phyloP scores from a whole-genome alignment of 495 filamentous ascomycete species.

The Neurospora africana region DNA sequence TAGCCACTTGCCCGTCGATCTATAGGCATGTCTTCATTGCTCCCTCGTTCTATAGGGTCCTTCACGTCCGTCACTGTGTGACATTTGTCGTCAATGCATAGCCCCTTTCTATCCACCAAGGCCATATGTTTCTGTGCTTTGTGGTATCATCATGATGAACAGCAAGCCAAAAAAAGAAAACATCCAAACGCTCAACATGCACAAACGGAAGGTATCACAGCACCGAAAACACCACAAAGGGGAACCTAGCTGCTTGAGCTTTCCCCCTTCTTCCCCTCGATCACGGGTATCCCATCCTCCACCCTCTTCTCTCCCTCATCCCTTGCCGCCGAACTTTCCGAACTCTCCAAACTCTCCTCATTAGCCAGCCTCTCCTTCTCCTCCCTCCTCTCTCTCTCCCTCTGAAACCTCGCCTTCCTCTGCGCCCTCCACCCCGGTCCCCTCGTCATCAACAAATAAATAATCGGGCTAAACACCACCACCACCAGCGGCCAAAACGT shows the following conservation, averaged over 20 bases:
- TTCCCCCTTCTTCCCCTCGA: neutral
- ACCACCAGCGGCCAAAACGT: constrained; percentile 34
- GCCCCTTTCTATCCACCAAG: neutral
- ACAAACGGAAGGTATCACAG: neutral
- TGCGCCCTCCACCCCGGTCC: constrained; percentile 35
- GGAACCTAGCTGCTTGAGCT: neutral
- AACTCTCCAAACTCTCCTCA: neutral
- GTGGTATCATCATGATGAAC: neutral
- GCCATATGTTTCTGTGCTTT: neutral
- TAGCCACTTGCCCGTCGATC: neutral
- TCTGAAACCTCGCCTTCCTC: constrained; percentile 18
- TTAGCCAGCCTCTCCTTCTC: neutral
- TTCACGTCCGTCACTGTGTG: neutral
- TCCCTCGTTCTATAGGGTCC: neutral
- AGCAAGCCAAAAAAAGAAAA: neutral
- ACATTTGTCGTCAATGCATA: neutral
- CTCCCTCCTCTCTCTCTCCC: constrained; percentile 16
- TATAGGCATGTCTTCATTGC: neutral
- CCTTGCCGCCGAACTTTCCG: neutral
- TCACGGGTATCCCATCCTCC: neutral
- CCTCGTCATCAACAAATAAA: constrained; percentile 28
- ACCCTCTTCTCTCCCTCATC: neutral
- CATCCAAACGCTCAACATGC: neutral
- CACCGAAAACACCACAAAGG: neutral
- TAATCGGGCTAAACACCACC: constrained; percentile 23